Conservation (phyloP, 805 yeast species). For the Tetrapisispora taiwanensis region DNA sequence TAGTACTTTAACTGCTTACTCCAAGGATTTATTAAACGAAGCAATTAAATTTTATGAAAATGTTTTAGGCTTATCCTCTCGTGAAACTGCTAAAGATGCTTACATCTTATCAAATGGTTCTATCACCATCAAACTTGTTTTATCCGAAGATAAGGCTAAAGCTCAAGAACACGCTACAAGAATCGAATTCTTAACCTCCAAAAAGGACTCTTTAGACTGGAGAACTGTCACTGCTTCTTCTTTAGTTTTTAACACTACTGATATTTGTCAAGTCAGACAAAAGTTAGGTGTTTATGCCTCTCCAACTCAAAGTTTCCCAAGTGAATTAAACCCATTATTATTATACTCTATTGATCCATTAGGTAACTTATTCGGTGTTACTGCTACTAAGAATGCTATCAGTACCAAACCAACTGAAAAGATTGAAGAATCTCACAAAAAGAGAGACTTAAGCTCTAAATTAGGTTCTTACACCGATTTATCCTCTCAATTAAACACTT, state of each 20-base stretch:
- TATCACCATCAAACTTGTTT: conserved; percentile 21
- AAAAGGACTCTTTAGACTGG: conserved; percentile 33
- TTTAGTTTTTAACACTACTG: conserved; percentile 30
- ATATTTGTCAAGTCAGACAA: conserved; percentile 21
- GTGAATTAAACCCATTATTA: conserved; percentile 64
- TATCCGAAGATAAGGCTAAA: conserved; percentile 15
- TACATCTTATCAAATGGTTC: conserved; percentile 14
- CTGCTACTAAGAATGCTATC: conserved; percentile 49
- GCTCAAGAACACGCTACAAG: conserved; percentile 17
- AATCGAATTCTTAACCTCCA: conserved; percentile 13
- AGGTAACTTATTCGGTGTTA: conserved; percentile 74
- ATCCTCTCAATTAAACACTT: conserved; percentile 12
- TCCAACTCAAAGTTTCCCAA: conserved; percentile 54
- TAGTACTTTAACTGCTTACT: conserved; percentile 44
- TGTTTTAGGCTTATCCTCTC: conserved; percentile 13
- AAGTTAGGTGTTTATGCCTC: conserved; percentile 22
- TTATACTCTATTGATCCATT: conserved; percentile 73
- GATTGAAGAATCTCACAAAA: background rate
- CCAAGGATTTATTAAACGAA: conserved; percentile 33
- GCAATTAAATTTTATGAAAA: conserved; percentile 45
- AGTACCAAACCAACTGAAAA: conserved; percentile 32
- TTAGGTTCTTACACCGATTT: conserved; percentile 19
- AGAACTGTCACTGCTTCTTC: conserved; percentile 36
- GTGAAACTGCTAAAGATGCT: background rate
- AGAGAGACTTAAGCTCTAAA: conserved; percentile 13